Conservation (phyloP, 1,284 basidiomycete genomes). For the Rhodotorula glutinis region DNA sequence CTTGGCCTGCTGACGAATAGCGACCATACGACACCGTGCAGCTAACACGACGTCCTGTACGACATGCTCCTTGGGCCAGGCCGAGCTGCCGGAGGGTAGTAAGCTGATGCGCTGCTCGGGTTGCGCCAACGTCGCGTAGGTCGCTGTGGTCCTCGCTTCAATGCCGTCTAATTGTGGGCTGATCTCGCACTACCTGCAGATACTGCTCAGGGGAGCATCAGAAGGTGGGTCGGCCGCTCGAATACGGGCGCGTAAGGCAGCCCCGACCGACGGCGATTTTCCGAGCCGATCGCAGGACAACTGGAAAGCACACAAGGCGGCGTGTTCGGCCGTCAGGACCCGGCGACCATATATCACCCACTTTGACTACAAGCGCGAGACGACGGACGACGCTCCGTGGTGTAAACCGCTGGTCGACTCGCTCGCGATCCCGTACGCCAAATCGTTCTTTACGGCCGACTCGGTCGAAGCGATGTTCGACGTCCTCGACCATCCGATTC, state of each 20-base stretch:
- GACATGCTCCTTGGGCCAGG: background rate
- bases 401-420: constrained; percentile 10
- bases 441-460: background rate
- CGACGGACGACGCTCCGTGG: constrained; percentile 6
- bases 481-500: constrained; percentile 4
- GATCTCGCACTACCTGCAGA: background rate
- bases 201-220: constrained; percentile 3
- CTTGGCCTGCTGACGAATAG: too few relatives aligned
- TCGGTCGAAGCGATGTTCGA: background rate
- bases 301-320: constrained; percentile 14
- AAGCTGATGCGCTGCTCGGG: background rate
- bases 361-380: constrained; percentile 1
- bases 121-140: background rate
- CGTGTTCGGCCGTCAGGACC: background rate
- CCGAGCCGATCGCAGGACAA: background rate
- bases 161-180: background rate
- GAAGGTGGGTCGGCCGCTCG: background rate
- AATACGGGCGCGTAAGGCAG: background rate
- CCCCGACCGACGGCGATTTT: background rate
- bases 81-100: background rate
- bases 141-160: background rate
- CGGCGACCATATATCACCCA: constrained; percentile 3
- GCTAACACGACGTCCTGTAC: background rate
- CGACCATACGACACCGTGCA: background rate
- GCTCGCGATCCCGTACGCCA: background rate